Base-by-base conservation (phyloP, 768 basidiomycete genomes). In the Leccinum pellstonianum region DNA sequence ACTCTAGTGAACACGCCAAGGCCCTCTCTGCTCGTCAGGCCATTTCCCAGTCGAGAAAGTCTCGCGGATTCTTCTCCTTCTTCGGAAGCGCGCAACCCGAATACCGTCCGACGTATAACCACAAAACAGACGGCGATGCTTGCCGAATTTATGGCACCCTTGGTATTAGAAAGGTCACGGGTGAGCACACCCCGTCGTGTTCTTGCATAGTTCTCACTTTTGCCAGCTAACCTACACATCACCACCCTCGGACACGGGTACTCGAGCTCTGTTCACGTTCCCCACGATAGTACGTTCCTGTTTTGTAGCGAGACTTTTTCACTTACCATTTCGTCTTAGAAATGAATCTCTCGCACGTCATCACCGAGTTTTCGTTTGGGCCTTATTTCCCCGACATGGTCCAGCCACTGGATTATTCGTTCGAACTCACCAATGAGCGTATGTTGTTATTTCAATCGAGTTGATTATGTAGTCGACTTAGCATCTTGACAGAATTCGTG, bases 241-340 rank as follows among this genome's bases (percentile, higher is more conserved):
- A 99, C 96, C 2, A 93, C 93, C 0, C 80, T 95, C 9, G 96
- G 96, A 0, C 96, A 99, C 73, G 96, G 96, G 23, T 99, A 99
- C 69, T 80, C 88, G 49, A 93, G 91, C 63, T 80, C 81, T 60
- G 83, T 91, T 58, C 95, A 98, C 72, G 90, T 95, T 6, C 90
- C 92, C 64, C 96, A 99, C 68, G 82, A 72, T 8, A 73, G 95
- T 96, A 67, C 62, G 91, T 82, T 23, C 17, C 3, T 56, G 10
- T 12, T 37, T 54, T 17, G 4, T 54, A 35, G 8, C 50, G 19
- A 25, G 46, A 56, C 15, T 56, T 12, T 15, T 52, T 29, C 37
- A 17, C 54, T 43, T 3, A 59, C 21, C 29, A 52, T n/a, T 12
- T 15, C 7, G 31, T 41, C 10, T 14, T 60, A 96, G 94, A 87